Evolutionary conservation across 2,329 filamentous ascomycete species (phyloP).

Genomic region (Pseudogymnoascus verrucosus): DNA sequence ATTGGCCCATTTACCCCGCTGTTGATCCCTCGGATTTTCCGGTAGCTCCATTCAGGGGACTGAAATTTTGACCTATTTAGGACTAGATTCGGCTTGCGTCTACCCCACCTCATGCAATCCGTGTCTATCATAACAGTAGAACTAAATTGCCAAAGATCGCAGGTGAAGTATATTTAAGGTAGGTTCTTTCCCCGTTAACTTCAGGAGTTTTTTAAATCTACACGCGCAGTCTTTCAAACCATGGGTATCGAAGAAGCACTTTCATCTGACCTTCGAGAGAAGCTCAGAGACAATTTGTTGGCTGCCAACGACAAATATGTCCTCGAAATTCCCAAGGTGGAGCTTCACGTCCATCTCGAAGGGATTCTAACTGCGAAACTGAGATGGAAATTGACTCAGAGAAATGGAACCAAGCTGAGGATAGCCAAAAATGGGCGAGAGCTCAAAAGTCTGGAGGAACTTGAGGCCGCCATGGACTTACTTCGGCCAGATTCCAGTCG

Average conservation of each 20-base stretch:
- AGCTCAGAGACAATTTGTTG: not conserved
- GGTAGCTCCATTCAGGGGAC: not conserved
- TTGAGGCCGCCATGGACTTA: conserved; percentile 22
- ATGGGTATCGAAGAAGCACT: not conserved
- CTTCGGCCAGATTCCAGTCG: conserved; percentile 51
- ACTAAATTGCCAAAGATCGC: not conserved
- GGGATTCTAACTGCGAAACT: conserved; percentile 61
- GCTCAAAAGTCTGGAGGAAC: not conserved
- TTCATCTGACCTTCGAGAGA: not conserved
- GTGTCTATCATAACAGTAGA: not conserved
- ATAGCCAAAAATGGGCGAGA: not conserved
- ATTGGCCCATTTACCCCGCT: not conserved
- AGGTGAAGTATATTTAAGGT: not conserved
- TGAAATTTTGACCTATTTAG: not conserved
- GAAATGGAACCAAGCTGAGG: conserved; percentile 55
- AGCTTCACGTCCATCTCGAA: conserved; percentile 74
- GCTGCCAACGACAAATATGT: conserved; percentile 41
- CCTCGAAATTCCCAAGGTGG: conserved; percentile 61
- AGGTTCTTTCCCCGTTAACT: not conserved
- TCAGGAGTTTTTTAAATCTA: not conserved
- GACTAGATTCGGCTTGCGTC: not conserved
- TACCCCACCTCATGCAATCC: not conserved
- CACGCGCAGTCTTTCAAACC: not conserved
- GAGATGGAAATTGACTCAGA: conserved; percentile 58
- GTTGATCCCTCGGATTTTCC: not conserved